A percentile compares a stretch with the other conserved stretches of the same genome.
Conservation (phyloP, 2,329 filamentous ascomycete species). For the Exserohilum turcica region DNA sequence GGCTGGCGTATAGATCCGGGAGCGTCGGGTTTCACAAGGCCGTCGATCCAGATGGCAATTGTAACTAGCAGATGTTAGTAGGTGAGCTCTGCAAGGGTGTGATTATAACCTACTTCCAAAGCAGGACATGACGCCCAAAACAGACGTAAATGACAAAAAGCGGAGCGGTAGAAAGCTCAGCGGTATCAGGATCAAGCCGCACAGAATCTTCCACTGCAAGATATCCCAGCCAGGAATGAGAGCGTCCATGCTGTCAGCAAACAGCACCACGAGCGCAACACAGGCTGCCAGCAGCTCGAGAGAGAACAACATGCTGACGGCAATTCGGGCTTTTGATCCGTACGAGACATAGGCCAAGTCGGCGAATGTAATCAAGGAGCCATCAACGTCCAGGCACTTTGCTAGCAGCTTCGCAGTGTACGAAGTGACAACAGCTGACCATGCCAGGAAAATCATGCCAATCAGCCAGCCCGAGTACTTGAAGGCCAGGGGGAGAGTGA, state of each 20-base stretch:
- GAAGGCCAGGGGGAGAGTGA: constrained; percentile 86
- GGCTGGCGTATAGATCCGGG: constrained; percentile 86
- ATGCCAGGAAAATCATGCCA: constrained; percentile 74
- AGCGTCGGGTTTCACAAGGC: constrained; percentile 76
- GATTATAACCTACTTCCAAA: constrained; percentile 73
- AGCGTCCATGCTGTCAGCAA: constrained; percentile 85
- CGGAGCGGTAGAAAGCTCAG: constrained; percentile 84
- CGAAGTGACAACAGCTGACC: constrained; percentile 75
- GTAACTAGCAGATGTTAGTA: constrained; percentile 65
- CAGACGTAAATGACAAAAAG: constrained; percentile 84
- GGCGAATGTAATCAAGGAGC: constrained; percentile 87
- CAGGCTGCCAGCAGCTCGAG: constrained; percentile 86
- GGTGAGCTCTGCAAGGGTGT: not conserved
- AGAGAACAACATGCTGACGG: constrained; percentile 84
- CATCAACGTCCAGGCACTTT: constrained; percentile 86
- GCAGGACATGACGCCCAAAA: constrained; percentile 89
- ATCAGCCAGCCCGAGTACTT: constrained; percentile 88
- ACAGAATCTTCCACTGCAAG: constrained; percentile 82
- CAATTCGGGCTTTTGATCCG: constrained; percentile 77
- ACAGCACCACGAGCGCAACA: constrained; percentile 89
- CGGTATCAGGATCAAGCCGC: constrained; percentile 76
- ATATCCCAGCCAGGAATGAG: constrained; percentile 74
- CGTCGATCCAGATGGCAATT: constrained; percentile 81
- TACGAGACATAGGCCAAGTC: constrained; percentile 92
- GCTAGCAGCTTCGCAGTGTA: constrained; percentile 87